Evolutionary conservation across 2,329 filamentous ascomycete genomes (phyloP).

Genomic region (Pyricularia sp.): DNA sequence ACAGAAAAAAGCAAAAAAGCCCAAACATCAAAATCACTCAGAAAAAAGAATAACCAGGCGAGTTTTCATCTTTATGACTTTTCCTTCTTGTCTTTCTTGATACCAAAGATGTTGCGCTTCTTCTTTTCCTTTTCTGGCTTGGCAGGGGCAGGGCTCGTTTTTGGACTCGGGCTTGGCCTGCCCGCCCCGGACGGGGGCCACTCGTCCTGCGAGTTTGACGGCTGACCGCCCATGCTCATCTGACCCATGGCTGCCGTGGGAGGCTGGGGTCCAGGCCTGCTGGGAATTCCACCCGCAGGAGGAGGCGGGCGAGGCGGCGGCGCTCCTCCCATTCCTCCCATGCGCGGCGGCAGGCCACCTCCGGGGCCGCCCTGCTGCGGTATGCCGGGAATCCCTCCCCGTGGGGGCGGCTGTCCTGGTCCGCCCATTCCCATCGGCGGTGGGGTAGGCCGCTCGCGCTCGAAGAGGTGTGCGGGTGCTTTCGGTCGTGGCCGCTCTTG

Average conservation of each 20-base stretch:
- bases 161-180: conserved; percentile 1
- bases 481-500: conserved; percentile 70
- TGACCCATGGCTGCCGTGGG: conserved; percentile 46
- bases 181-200: conserved; percentile 10
- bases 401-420: conserved; percentile 13
- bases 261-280: conserved; percentile 26
- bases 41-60: not conserved
- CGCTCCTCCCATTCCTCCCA: conserved; percentile 1
- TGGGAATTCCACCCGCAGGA: conserved; percentile 23
- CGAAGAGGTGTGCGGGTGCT: conserved; percentile 79
- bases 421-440: conserved; percentile 29
- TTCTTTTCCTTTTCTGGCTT: conserved; percentile 32
- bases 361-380: conserved; percentile 7
- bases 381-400: conserved; percentile 17
- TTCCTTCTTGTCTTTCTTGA: conserved; percentile 17
- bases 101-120: conserved; percentile 23
- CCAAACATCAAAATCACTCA: not conserved
- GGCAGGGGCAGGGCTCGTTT: conserved; percentile 4
- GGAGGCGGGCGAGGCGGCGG: conserved; percentile 12
- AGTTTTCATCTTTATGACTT: conserved; percentile 2
- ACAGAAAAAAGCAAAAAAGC: not conserved
- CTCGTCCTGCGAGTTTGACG: conserved; percentile 10
- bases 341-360: not conserved
- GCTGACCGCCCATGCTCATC: conserved; percentile 35
- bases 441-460: conserved; percentile 52